A percentile compares a stretch with the other conserved stretches of the same genome.
phyloP scores from a whole-genome alignment of 2,329 filamentous ascomycete genomes.

The Cladophialophora exuberans region DNA sequence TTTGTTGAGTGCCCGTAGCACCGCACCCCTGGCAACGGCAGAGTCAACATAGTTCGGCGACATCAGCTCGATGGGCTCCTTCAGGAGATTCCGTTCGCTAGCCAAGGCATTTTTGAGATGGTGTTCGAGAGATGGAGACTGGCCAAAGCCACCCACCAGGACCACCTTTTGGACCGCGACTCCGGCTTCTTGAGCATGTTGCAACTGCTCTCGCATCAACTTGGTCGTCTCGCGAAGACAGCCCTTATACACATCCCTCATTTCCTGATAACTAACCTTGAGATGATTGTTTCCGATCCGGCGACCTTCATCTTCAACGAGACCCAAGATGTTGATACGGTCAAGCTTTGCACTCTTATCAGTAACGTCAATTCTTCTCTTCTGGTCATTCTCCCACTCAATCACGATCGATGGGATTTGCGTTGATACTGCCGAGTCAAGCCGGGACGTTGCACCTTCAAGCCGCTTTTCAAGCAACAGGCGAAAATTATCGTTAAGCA shows the following conservation, averaged over 20 bases:
- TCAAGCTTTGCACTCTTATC: not conserved
- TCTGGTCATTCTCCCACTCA: conserved; percentile 19
- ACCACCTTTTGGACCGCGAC: conserved; percentile 36
- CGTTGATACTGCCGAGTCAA: conserved; percentile 21
- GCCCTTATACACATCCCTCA: conserved; percentile 29
- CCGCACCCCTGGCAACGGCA: conserved; percentile 38
- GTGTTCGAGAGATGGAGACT: conserved; percentile 34
- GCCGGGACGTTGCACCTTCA: conserved; percentile 12
- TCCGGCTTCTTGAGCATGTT: conserved; percentile 31
- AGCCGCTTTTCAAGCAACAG: not conserved
- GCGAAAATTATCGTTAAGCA: conserved; percentile 37
- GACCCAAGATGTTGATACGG: not conserved
- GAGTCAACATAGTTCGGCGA: conserved; percentile 6
- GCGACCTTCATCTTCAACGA: not conserved
- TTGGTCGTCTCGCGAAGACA: conserved; percentile 25
- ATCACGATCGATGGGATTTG: too few species aligned
- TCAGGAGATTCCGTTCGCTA: conserved; percentile 20
- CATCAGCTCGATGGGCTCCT: not conserved
- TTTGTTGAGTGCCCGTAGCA: conserved; percentile 38
- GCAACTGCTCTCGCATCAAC: conserved; percentile 33
- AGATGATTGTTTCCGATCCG: not conserved
- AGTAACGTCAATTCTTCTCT: conserved; percentile 4
- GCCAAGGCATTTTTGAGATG: conserved; percentile 31
- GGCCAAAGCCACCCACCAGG: conserved; percentile 40
- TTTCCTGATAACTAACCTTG: conserved; percentile 24